Evolutionary conservation across 257 asterid species (phyloP).

Genomic region (Echium plantagineum): DNA sequence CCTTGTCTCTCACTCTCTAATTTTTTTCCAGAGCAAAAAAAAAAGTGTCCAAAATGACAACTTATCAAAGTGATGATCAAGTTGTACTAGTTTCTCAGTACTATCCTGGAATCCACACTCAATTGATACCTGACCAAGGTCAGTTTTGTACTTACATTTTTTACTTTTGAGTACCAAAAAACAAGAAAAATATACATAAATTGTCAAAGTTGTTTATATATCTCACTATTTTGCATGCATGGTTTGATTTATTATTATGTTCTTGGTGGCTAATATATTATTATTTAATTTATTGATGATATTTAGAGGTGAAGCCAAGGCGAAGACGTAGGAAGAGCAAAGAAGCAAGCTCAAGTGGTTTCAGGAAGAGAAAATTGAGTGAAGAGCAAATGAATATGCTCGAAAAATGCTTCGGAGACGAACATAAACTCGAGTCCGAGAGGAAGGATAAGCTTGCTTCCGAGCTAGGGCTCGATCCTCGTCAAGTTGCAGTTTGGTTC

Average conservation of each 20-base stretch:
- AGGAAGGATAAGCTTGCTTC: constrained; percentile 74
- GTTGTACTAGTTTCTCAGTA: constrained; percentile 39
- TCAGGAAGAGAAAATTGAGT: constrained; percentile 72
- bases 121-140: constrained; percentile 29
- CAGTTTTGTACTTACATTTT: neutral
- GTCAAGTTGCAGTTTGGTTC: constrained; percentile 99
- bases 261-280: neutral
- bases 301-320: constrained; percentile 12
- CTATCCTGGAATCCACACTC: constrained; percentile 24
- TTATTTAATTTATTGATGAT: neutral
- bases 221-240: neutral
- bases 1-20: neutral
- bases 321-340: constrained; percentile 29
- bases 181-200: too few relatives aligned
- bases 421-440: constrained; percentile 76
- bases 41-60: constrained; percentile 1
- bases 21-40: neutral
- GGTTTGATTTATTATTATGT: neutral
- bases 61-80: constrained; percentile 26
- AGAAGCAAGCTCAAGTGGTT: constrained; percentile 16
- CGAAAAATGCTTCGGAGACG: constrained; percentile 53
- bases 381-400: constrained; percentile 48
- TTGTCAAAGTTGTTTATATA: too few relatives aligned
- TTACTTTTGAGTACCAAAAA: too few relatives aligned
- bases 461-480: constrained; percentile 73